Percentiles rank a stretch among this genome's conserved stretches.
These are phyloP conservation scores for Dentipellis sp. DNA, from an alignment of 768 basidiomycete species.

Conservation along the genomic window DNA sequence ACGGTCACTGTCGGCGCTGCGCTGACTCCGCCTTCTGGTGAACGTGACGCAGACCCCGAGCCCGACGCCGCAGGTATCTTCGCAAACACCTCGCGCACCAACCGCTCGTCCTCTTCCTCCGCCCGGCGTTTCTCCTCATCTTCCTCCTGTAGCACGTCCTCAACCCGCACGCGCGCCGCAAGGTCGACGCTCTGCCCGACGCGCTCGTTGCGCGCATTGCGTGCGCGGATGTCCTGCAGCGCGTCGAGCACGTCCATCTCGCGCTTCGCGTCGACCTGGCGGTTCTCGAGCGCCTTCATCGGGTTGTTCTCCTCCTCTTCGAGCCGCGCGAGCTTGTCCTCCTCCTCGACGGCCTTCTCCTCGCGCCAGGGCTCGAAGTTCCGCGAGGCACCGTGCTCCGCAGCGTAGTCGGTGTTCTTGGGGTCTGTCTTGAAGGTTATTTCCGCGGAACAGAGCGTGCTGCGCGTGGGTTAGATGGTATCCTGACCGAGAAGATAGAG, in stretches of 20 bases:
- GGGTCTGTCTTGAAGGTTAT: slow-evolving; percentile 99
- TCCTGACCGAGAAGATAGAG: slow-evolving; percentile 14
- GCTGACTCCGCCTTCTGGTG: neutral
- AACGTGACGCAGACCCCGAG: neutral
- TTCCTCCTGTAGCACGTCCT: slow-evolving; percentile 73
- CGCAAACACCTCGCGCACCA: slow-evolving; percentile 83
- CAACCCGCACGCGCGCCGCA: slow-evolving; percentile 45
- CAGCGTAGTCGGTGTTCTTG: slow-evolving; percentile 89
- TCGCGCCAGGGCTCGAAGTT: slow-evolving; percentile 99
- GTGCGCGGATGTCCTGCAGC: slow-evolving; percentile 82
- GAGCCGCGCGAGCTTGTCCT: slow-evolving; percentile 74
- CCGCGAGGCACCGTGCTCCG: slow-evolving; percentile 93
- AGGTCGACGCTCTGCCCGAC: slow-evolving; percentile 70
- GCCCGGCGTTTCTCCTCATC: slow-evolving; percentile 58
- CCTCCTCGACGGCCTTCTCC: slow-evolving; percentile 66
- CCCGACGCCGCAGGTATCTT: slow-evolving; percentile 34
- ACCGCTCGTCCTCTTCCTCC: slow-evolving; percentile 88
- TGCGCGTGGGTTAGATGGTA: slow-evolving; percentile 24
- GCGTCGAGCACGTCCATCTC: slow-evolving; percentile 99
- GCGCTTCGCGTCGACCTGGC: slow-evolving; percentile 84
- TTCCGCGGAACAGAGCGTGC: slow-evolving; percentile 92
- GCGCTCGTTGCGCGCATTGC: slow-evolving; percentile 84
- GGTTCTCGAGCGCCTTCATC: slow-evolving; percentile 94
- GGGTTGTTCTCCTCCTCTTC: slow-evolving; percentile 95
- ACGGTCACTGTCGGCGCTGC: slow-evolving; percentile 44